These are phyloP conservation scores for Leccinum variicolor DNA, from an alignment of 768 basidiomycete genomes.

Conservation along the genomic window DNA sequence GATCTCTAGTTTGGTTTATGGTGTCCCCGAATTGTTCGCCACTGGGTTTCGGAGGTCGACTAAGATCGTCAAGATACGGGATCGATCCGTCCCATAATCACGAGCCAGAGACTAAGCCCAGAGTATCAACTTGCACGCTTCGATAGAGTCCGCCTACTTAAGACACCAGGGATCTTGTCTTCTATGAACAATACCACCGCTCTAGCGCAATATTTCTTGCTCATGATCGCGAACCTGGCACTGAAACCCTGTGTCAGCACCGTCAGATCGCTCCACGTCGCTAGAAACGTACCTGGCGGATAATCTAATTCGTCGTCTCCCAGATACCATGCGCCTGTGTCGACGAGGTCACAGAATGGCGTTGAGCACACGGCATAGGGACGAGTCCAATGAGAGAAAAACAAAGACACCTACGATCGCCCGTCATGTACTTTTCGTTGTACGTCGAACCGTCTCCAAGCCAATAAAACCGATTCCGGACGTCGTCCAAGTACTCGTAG, in stretches of 20 bases:
- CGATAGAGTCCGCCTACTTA: no score
- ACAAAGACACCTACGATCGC: slow-evolving; percentile 31
- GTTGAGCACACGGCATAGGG: slow-evolving; percentile 36
- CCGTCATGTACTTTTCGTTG: slow-evolving; percentile 44
- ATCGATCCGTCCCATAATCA: no score
- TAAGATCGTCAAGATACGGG: no score
- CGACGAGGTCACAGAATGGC: neutral
- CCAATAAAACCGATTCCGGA: slow-evolving; percentile 53
- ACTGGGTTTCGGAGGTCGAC: no score
- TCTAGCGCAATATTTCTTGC: no score
- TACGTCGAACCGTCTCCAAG: slow-evolving; percentile 56
- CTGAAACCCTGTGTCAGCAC: neutral
- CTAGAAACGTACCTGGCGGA: slow-evolving; percentile 6
- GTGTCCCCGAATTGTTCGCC: no score
- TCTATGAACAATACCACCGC: no score
- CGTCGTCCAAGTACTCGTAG: slow-evolving; percentile 44
- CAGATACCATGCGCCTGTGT: slow-evolving; percentile 14
- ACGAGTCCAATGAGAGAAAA: slow-evolving; percentile 31
- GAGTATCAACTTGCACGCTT: no score
- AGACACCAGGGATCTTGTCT: no score
- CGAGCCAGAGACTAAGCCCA: no score
- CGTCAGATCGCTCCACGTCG: neutral
- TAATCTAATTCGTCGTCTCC: slow-evolving; percentile 13
- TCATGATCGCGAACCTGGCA: neutral
- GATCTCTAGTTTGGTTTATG: no score